phyloP scores from a whole-genome alignment of 1,139 yeast species.

The Sugiyamaella paludigena region DNA sequence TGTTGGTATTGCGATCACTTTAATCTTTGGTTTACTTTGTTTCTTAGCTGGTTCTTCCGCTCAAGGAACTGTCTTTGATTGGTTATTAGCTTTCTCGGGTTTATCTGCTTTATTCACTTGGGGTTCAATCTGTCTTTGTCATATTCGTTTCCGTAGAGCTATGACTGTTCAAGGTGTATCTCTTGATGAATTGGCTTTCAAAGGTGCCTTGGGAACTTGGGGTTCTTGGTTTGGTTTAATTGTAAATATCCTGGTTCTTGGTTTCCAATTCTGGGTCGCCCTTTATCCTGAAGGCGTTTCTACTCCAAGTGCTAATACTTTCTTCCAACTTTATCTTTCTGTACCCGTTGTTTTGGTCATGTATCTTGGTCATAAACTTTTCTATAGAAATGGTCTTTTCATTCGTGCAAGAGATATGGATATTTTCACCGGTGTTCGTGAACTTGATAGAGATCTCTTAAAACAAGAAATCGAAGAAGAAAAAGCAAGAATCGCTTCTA shows the following conservation, averaged over 20 bases:
- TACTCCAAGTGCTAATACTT: slow-evolving; percentile 38
- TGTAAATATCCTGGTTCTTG: slow-evolving; percentile 60
- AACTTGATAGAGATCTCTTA: slow-evolving; percentile 51
- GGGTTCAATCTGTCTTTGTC: slow-evolving; percentile 74
- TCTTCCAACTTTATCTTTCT: slow-evolving; percentile 56
- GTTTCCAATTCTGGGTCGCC: slow-evolving; percentile 83
- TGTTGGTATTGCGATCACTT: slow-evolving; percentile 58
- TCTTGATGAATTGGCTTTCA: slow-evolving; percentile 63
- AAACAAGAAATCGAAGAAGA: slow-evolving; percentile 51
- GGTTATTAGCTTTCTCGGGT: slow-evolving; percentile 81
- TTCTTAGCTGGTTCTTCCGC: slow-evolving; percentile 70
- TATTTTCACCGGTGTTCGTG: slow-evolving; percentile 52
- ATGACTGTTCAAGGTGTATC: slow-evolving; percentile 62
- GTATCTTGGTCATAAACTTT: slow-evolving; percentile 52
- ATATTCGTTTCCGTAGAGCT: slow-evolving; percentile 76
- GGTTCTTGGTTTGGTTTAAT: slow-evolving; percentile 70
- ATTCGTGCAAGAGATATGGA: slow-evolving; percentile 42
- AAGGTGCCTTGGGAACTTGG: slow-evolving; percentile 62
- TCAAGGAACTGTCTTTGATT: slow-evolving; percentile 65
- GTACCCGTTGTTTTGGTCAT: slow-evolving; percentile 49
- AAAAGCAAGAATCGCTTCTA: slow-evolving; percentile 37
- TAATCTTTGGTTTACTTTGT: slow-evolving; percentile 62
- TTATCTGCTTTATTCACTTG: slow-evolving; percentile 78
- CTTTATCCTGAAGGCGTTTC: slow-evolving; percentile 61
- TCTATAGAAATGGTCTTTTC: slow-evolving; percentile 42